A percentile compares a stretch with the other conserved stretches of the same genome.
Evolutionary conservation across 129 eudicot genomes (phyloP).

Genomic region (Escallonia herrerae): DNA sequence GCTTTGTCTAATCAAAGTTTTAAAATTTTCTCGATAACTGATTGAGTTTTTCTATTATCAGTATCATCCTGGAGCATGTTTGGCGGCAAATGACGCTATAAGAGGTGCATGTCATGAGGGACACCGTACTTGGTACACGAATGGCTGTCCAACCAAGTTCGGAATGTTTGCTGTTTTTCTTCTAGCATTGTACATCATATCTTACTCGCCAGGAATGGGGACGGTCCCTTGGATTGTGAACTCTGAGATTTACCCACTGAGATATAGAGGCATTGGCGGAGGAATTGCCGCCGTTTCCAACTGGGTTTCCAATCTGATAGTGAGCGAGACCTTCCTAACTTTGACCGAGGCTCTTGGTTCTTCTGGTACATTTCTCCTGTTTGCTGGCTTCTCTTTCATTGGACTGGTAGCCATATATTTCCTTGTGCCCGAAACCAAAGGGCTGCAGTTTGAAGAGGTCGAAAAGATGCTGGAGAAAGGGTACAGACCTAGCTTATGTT

Average conservation of each 20-base stretch:
- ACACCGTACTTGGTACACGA: constrained; percentile 50
- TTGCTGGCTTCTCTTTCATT: constrained; percentile 46
- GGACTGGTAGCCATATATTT: constrained; percentile 47
- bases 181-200: constrained; percentile 48
- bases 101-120: constrained; percentile 34
- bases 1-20: background rate
- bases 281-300: constrained; percentile 58
- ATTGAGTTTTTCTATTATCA: constrained; percentile 3
- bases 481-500: constrained; percentile 31
- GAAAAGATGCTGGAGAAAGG: constrained; percentile 68
- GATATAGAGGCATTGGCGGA: constrained; percentile 55
- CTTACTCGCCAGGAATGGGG: constrained; percentile 63
- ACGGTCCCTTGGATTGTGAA: constrained; percentile 61
- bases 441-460: constrained; percentile 59
- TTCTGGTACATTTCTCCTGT: constrained; percentile 51
- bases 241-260: constrained; percentile 66
- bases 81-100: constrained; percentile 19
- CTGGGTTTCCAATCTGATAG: constrained; percentile 53
- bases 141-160: constrained; percentile 60
- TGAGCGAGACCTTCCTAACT: constrained; percentile 51
- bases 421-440: constrained; percentile 66
- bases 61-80: constrained; percentile 60
- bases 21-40: no score
- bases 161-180: constrained; percentile 43
- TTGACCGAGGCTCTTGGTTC: constrained; percentile 46